These are phyloP conservation scores for Mucor lusitanicus DNA, from an alignment of 371 early-diverging fungal genomes.

Conservation along the genomic window DNA sequence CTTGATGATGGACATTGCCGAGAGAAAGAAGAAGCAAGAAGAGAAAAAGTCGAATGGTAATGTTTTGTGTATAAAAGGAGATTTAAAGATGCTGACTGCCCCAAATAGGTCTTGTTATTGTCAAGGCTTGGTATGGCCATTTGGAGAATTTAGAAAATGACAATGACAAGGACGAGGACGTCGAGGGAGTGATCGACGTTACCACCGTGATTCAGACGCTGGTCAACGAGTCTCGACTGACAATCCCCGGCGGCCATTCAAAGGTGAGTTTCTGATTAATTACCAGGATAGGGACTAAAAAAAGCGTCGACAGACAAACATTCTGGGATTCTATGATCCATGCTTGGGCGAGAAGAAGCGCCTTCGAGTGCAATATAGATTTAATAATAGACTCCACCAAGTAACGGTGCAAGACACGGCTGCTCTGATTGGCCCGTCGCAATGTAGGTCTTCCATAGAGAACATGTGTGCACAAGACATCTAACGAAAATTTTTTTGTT, in stretches of 20 bases:
- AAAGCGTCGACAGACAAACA: conserved; percentile 66
- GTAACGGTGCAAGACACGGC: conserved; percentile 78
- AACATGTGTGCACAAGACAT: neutral
- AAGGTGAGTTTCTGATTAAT: conserved; percentile 59
- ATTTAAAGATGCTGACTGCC: neutral
- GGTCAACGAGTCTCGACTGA: conserved; percentile 83
- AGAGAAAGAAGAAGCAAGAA: conserved; percentile 70
- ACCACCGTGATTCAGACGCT: conserved; percentile 83
- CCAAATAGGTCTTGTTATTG: conserved; percentile 74
- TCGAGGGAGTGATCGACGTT: conserved; percentile 75
- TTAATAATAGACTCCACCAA: conserved; percentile 82
- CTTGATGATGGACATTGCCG: conserved; percentile 71
- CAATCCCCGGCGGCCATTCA: conserved; percentile 83
- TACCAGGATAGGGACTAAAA: neutral
- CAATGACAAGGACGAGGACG: conserved; percentile 31
- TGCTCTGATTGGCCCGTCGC: conserved; percentile 82
- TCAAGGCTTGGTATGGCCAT: conserved; percentile 88
- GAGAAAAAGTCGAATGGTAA: conserved; percentile 63
- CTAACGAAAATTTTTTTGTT: conserved; percentile 4
- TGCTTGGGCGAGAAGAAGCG: conserved; percentile 87
- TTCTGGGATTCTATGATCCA: conserved; percentile 96
- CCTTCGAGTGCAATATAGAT: conserved; percentile 82
- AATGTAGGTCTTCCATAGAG: conserved; percentile 52
- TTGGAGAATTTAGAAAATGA: conserved; percentile 47
- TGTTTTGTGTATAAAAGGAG: neutral